Evolutionary conservation across 208 protist species (phyloP), one percentile per base, ranked within the genome.

Genomic region (Crithidia thermophila): DNA sequence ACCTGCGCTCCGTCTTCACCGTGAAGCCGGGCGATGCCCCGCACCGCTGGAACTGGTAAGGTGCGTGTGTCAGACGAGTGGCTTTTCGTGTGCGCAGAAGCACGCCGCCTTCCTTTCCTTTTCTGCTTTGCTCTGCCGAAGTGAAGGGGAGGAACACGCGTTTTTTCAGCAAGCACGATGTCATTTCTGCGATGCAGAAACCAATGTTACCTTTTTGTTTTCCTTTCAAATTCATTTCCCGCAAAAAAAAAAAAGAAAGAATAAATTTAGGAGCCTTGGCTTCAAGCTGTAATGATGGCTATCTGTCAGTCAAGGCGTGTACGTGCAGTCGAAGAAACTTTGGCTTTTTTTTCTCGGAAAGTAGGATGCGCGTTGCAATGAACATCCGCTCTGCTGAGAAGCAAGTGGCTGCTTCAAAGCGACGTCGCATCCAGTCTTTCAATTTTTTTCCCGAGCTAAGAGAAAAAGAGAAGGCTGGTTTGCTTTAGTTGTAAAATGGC

Each of bases 21-120:
- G 60, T 94, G 52, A 91, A 87, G 77, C 87, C 84, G 27, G 87
- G 90, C 63, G 87, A 95, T 67, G 60, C 66, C 16, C 90, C 90
- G 42, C 90, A 95, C 83, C 90, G 90, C 80, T 86, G 81, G 87
- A 86, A 86, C 63, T 95, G 87, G 87, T 95, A 93, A 84, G 51
- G 36, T 16, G 27, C 45, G 27, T 30, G 36, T 20, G 27, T 27
- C n/a, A n/a, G n/a, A n/a, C n/a, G 23, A 61, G 55, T n/a, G 23
- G 55, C 55, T 47, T 30, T 21, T 47, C 18, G 31, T 56, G 9
- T 23, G 25, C 7, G 34, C 30, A 37, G 40, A 20, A 21, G 13
- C 45, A 40, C 31, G 31, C 8, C 27, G n/a, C n/a, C n/a, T 31
- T 21, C 25, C 42, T 21, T 23, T n/a, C n/a, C n/a, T n/a, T n/a